Conservation (phyloP, 2,329 filamentous ascomycete genomes). For the Chalaropsis thielavioides region DNA sequence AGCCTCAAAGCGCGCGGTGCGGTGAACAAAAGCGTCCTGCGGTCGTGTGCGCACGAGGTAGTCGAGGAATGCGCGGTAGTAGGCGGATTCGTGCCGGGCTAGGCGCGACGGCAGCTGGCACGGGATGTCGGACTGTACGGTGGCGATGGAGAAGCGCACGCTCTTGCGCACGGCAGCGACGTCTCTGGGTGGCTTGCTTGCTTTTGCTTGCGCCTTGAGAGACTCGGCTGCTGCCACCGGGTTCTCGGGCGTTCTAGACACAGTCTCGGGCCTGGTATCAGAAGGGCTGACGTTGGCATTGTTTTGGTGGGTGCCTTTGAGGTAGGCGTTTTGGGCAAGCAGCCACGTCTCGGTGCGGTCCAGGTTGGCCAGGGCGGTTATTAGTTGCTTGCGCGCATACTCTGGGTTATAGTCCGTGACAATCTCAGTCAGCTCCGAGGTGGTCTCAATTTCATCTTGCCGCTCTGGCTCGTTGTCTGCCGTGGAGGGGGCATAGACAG, state of each 20-base stretch:
- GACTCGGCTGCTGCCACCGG: neutral
- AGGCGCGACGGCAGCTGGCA: conserved; percentile 40
- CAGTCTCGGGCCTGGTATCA: conserved; percentile 16
- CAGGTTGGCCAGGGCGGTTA: conserved; percentile 56
- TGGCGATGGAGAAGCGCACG: conserved; percentile 54
- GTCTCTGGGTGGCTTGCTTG: neutral
- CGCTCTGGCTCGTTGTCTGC: conserved; percentile 24
- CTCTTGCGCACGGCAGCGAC: conserved; percentile 35
- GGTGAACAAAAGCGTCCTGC: conserved; percentile 70
- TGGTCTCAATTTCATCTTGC: conserved; percentile 25
- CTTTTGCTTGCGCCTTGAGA: neutral
- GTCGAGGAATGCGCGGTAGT: conserved; percentile 76
- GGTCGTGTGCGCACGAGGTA: conserved; percentile 50
- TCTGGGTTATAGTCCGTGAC: conserved; percentile 55
- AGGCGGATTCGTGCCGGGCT: conserved; percentile 54
- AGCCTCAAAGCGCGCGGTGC: conserved; percentile 72
- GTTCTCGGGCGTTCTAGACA: neutral
- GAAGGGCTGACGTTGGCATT: conserved; percentile 4
- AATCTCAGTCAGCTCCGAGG: conserved; percentile 44
- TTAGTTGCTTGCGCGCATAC: conserved; percentile 59
- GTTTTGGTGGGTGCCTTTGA: conserved; percentile 50
- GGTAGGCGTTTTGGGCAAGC: conserved; percentile 62
- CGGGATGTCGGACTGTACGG: conserved; percentile 32
- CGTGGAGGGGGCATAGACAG: conserved; percentile 20
- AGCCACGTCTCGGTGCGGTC: conserved; percentile 83